Base-by-base conservation (phyloP, 2,329 filamentous ascomycete species). In the Epichloe coenophiala region DNA sequence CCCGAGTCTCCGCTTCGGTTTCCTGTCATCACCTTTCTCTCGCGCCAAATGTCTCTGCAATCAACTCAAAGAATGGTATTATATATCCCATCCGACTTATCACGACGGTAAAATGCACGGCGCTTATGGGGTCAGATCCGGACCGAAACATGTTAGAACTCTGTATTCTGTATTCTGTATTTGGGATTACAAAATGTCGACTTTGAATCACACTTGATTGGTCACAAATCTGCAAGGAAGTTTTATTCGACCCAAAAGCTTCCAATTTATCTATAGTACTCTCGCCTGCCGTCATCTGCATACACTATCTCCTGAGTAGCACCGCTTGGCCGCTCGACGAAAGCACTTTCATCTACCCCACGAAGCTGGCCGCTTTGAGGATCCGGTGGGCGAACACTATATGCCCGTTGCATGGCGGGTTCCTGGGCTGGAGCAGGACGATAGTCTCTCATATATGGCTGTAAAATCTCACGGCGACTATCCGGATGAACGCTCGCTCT, bases 291-390 rank as follows among this genome's bases (percentile, higher is more conserved):
- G 54, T 70, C 66, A 40, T 73, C 69, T n/a, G 67, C 58, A 54
- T 76, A 77, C 19, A 71, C 63, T 27, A 73, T 65, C 37, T 73
- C 72, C 44, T 69, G 69, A 13, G 66, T 62, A 27, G 64, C 60
- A 45, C 64, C 65, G 48, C 65, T 64, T 15, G 72, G 70, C 44
- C 64, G 65, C 54, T 74, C 72, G 49, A 74, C 64, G 49, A 71
- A 76, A 3, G 69, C 61, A 41, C 72, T 61, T 38, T 72, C 72
- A 45, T 69, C 68, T 19, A 57, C 57, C 38, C 57, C 61, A 46
- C 59, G 58, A 47, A 58, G 47, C 40, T 44, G 49, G 11, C 46
- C 49, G 23, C 46, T 52, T 8, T 54, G 62, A 36, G 66, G 64
- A 50, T 75, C 72, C 44, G 63, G 61, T 15, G 71, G 70, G 40